Conservation (phyloP, 2,329 filamentous ascomycete species). For the Pseudogymnoascus sp. region DNA sequence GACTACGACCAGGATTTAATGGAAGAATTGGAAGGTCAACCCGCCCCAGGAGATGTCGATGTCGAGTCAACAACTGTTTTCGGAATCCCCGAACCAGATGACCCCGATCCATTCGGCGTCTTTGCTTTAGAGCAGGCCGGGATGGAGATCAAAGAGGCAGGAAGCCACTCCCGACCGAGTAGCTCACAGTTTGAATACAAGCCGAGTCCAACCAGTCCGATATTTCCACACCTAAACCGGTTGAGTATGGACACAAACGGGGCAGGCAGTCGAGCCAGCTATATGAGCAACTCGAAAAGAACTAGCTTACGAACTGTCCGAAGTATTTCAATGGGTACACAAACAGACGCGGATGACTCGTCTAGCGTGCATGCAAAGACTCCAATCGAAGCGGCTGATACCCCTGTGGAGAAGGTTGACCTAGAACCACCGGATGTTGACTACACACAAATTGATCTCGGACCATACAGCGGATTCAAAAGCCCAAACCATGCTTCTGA, state of each 20-base stretch:
- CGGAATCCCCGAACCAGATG: conserved; percentile 70
- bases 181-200: conserved; percentile 80
- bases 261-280: conserved; percentile 63
- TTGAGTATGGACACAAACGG: conserved; percentile 63
- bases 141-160: conserved; percentile 85
- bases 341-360: conserved; percentile 51
- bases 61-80: conserved; percentile 50
- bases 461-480: conserved; percentile 31
- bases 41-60: conserved; percentile 70
- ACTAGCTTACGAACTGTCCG: conserved; percentile 58
- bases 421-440: conserved; percentile 47
- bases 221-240: conserved; percentile 49
- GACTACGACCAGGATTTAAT: conserved; percentile 66
- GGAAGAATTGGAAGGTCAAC: conserved; percentile 54
- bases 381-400: conserved; percentile 25
- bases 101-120: conserved; percentile 89
- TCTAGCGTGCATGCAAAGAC: conserved; percentile 35
- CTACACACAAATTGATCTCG: conserved; percentile 53
- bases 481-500: conserved; percentile 20
- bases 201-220: conserved; percentile 68
- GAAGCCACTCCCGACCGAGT: conserved; percentile 63
- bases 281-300: conserved; percentile 54
- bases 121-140: conserved; percentile 86
- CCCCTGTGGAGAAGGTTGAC: conserved; percentile 36
- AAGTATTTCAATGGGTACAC: conserved; percentile 60